Conservation (phyloP, 2,329 filamentous ascomycete species). For the Lachnellula occidentalis region DNA sequence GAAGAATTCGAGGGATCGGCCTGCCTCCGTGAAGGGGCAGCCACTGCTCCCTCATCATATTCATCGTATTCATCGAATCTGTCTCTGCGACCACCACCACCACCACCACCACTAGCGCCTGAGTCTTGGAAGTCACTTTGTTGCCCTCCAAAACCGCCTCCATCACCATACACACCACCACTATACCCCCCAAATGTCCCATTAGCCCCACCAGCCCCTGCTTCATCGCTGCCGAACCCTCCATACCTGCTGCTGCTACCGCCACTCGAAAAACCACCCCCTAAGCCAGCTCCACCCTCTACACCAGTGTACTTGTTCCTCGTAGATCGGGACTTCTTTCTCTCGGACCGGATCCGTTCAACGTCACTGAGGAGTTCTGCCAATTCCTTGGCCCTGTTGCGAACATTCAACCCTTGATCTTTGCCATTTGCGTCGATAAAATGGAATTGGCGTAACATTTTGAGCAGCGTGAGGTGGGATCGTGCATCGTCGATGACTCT, state of each 20-base stretch:
- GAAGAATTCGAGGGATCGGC: constrained; percentile 22
- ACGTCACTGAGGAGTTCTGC: constrained; percentile 91
- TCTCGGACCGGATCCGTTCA: constrained; percentile 72
- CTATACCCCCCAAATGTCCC: constrained; percentile 60
- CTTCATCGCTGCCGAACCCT: constrained; percentile 80
- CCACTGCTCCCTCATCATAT: constrained; percentile 69
- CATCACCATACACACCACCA: constrained; percentile 85
- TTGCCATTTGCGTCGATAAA: constrained; percentile 95
- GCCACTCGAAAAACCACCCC: constrained; percentile 46
- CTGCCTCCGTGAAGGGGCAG: constrained; percentile 40
- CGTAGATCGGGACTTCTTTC: constrained; percentile 85
- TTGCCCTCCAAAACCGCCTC: constrained; percentile 84
- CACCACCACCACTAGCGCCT: constrained; percentile 16
- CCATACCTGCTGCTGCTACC: constrained; percentile 58
- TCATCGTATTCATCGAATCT: constrained; percentile 97
- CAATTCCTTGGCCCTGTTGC: constrained; percentile 92
- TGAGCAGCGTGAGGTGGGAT: constrained; percentile 88
- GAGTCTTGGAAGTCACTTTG: constrained; percentile 64
- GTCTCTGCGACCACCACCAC: constrained; percentile 50
- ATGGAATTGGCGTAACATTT: constrained; percentile 98
- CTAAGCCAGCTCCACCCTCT: constrained; percentile 68
- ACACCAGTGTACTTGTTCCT: constrained; percentile 95
- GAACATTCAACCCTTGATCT: constrained; percentile 95
- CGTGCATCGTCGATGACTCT: constrained; percentile 95
- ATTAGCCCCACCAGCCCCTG: constrained; percentile 54